Evolutionary conservation across 352 stramenopile genomes (phyloP).

Genomic region (Globisporangium spiculum): DNA sequence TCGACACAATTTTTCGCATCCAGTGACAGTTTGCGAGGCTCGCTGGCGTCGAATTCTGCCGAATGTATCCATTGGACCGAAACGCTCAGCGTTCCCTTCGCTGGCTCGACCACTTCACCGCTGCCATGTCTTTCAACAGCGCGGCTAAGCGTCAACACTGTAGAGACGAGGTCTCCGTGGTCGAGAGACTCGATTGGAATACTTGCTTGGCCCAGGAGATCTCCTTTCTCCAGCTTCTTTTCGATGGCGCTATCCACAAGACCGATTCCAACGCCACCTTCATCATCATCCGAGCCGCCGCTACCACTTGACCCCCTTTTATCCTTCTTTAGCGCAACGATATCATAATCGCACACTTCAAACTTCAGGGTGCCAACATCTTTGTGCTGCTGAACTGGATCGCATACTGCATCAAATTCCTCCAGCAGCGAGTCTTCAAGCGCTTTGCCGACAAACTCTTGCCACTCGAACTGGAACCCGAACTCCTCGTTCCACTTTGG

Average conservation of each 20-base stretch:
- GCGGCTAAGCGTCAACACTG: constrained; percentile 31
- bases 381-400: background rate
- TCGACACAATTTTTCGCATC: background rate
- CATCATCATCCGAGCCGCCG: constrained; percentile 14
- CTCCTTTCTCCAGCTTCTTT: constrained; percentile 13
- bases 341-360: constrained; percentile 42
- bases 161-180: constrained; percentile 37
- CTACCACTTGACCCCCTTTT: constrained; percentile 8
- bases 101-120: constrained; percentile 20
- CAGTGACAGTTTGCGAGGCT: background rate
- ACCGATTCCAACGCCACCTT: background rate
- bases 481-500: constrained; percentile 80
- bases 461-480: constrained; percentile 25
- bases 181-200: constrained; percentile 41
- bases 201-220: constrained; percentile 46
- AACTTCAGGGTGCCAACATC: constrained; percentile 8
- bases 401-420: background rate
- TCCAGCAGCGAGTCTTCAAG: background rate
- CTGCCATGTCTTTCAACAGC: constrained; percentile 20
- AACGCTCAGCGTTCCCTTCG: constrained; percentile 42
- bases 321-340: constrained; percentile 19
- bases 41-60: background rate
- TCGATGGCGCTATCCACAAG: background rate
- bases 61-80: constrained; percentile 59
- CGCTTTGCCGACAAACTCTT: background rate